Evolutionary conservation across 129 eudicot genomes (phyloP).

Genomic region (Ambrosia artemisiifolia): DNA sequence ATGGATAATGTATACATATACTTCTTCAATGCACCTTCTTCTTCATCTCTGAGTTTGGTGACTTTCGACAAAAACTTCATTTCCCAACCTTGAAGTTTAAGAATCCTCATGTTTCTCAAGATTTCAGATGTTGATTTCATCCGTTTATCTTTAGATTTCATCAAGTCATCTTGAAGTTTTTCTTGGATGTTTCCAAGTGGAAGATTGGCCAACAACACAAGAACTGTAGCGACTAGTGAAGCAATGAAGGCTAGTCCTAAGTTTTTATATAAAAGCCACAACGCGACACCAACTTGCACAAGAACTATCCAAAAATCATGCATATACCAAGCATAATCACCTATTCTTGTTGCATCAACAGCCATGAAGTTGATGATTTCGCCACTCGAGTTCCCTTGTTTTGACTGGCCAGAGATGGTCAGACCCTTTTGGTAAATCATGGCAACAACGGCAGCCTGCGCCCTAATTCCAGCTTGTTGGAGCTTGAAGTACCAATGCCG

Average conservation of each 20-base stretch:
- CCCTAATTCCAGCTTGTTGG: slow-evolving; percentile 65
- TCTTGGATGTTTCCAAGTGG: slow-evolving; percentile 65
- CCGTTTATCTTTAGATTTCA: slow-evolving; percentile 82
- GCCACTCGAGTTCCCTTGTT: slow-evolving; percentile 66
- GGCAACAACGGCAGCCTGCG: slow-evolving; percentile 64
- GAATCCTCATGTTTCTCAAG: slow-evolving; percentile 90
- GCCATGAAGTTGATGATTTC: slow-evolving; percentile 91
- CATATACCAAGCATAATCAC: slow-evolving; percentile 72
- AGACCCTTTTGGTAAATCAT: slow-evolving; percentile 77
- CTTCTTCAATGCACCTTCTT: slow-evolving; percentile 58
- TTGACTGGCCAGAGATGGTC: slow-evolving; percentile 67
- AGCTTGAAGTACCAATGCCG: slow-evolving; percentile 79
- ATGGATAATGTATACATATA: slow-evolving; percentile 53
- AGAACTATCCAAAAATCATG: slow-evolving; percentile 83
- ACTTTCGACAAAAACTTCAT: slow-evolving; percentile 81
- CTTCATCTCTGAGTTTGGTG: slow-evolving; percentile 51
- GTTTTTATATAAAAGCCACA: slow-evolving; percentile 55
- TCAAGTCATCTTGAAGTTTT: slow-evolving; percentile 62
- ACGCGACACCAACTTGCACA: slow-evolving; percentile 67
- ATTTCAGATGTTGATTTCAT: slow-evolving; percentile 94
- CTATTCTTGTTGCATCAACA: slow-evolving; percentile 86
- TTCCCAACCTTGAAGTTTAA: slow-evolving; percentile 98
- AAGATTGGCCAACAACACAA: slow-evolving; percentile 67
- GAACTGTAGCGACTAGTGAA: slow-evolving; percentile 51
- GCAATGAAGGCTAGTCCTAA: slow-evolving; percentile 84